These are phyloP conservation scores for Dysphania ambrosioides DNA, from an alignment of 148 eudicot genomes.

Conservation along the genomic window DNA sequence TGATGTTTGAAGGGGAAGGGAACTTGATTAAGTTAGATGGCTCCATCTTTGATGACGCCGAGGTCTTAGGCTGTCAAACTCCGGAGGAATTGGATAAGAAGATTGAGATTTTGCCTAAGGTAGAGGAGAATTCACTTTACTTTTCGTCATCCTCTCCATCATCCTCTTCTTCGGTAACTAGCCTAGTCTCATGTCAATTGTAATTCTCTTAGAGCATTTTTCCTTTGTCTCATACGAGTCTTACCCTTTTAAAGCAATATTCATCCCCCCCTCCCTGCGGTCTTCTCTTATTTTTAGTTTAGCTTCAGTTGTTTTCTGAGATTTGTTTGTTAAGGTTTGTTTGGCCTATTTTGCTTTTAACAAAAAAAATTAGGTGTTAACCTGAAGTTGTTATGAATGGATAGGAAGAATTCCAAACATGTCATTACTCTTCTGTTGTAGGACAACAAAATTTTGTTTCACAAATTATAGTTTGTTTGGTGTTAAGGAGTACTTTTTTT, in stretches of 20 bases:
- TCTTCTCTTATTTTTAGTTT: background rate
- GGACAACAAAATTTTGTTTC: constrained; percentile 24
- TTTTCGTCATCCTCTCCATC: constrained; percentile 25
- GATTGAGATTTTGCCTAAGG: constrained; percentile 21
- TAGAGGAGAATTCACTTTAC: constrained; percentile 12
- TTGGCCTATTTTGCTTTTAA: background rate
- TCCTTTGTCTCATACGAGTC: too few species aligned
- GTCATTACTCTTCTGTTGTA: constrained; percentile 16
- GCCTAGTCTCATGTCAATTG: constrained; percentile 29
- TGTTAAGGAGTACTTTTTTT: too few species aligned
- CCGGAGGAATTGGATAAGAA: constrained; percentile 20
- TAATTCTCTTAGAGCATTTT: constrained; percentile 23
- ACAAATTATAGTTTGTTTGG: background rate
- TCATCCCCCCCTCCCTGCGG: too few species aligned
- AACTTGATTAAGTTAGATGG: constrained; percentile 16
- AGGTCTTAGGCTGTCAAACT: constrained; percentile 15
- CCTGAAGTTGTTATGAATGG: constrained; percentile 18
- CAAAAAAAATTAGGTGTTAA: constrained; percentile 18
- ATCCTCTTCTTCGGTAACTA: constrained; percentile 32
- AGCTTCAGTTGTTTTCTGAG: constrained; percentile 9
- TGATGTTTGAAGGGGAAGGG: constrained; percentile 53
- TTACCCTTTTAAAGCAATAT: too few species aligned
- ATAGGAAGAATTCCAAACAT: constrained; percentile 16
- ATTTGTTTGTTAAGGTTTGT: constrained; percentile 23
- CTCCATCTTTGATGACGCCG: constrained; percentile 13